Evolutionary conservation across 1,284 basidiomycete genomes (phyloP).

Genomic region (Ganoderma meredithae): DNA sequence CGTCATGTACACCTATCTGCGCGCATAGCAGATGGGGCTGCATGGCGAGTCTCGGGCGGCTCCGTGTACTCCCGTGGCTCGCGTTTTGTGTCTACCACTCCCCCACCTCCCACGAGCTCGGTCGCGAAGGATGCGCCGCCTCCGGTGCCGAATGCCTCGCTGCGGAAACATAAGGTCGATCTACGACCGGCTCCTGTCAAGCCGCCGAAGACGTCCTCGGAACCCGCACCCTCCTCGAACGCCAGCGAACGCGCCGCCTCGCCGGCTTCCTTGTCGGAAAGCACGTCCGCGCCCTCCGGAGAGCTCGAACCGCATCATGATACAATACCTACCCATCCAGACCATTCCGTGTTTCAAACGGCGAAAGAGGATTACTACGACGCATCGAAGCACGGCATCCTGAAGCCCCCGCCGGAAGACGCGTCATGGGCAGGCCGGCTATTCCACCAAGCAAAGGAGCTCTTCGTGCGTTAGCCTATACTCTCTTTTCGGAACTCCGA

Average conservation of each 20-base stretch:
- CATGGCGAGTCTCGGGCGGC: conserved; percentile 21
- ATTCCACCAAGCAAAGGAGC: conserved; percentile 70
- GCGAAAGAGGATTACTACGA: conserved; percentile 69
- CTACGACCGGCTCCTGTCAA: conserved; percentile 72
- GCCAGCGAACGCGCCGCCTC: conserved; percentile 10
- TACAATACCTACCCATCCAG: neutral
- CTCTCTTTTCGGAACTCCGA: neutral
- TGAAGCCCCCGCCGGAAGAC: conserved; percentile 66
- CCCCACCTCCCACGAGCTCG: conserved; percentile 40
- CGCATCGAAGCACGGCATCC: conserved; percentile 71
- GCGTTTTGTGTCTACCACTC: conserved; percentile 34
- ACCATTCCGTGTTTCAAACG: conserved; percentile 47
- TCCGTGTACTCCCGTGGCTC: conserved; percentile 15
- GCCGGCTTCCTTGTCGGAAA: neutral
- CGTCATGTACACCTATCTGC: conserved; percentile 20
- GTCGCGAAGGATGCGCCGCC: conserved; percentile 29
- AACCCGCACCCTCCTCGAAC: conserved; percentile 15
- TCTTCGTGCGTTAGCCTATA: conserved; percentile 59
- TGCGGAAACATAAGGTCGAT: conserved; percentile 63
- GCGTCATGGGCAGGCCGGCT: conserved; percentile 63
- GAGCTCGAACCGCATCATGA: neutral
- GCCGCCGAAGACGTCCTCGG: conserved; percentile 41
- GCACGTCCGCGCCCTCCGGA: neutral
- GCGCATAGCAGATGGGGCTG: conserved; percentile 12
- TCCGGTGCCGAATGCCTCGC: conserved; percentile 32